Percentiles rank a stretch among this genome's conserved stretches.
phyloP scores from a whole-genome alignment of 1,139 yeast species.

The Debaryomyces robertsiae region DNA sequence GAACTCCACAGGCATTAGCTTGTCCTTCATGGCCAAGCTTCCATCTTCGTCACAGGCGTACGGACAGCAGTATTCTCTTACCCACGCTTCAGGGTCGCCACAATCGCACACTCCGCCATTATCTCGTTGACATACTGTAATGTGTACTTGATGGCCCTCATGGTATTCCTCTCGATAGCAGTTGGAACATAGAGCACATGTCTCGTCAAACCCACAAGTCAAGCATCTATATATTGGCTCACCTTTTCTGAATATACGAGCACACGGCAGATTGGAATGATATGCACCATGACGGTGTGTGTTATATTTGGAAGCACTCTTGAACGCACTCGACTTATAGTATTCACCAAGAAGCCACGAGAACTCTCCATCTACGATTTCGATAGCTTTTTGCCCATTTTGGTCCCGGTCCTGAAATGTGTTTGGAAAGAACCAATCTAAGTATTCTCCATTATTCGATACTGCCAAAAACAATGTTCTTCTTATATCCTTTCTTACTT shows the following conservation, averaged over 20 bases:
- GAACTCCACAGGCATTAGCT: constrained; percentile 38
- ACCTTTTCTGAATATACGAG: constrained; percentile 74
- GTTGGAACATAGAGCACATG: constrained; percentile 80
- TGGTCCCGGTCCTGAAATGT: constrained; percentile 21
- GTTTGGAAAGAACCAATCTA: constrained; percentile 53
- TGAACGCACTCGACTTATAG: constrained; percentile 26
- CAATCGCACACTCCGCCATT: constrained; percentile 85
- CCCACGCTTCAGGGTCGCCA: constrained; percentile 67
- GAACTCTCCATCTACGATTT: constrained; percentile 35
- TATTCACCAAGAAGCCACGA: constrained; percentile 39
- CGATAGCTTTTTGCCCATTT: constrained; percentile 15
- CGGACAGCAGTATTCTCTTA: constrained; percentile 40
- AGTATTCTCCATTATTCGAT: constrained; percentile 51
- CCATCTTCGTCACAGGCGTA: constrained; percentile 23
- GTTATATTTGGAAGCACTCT: constrained; percentile 24
- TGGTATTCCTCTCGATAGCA: constrained; percentile 78
- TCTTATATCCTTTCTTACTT: constrained; percentile 45
- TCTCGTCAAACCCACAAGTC: constrained; percentile 83
- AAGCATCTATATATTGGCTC: constrained; percentile 84
- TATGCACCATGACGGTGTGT: constrained; percentile 43
- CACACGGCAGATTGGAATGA: constrained; percentile 77
- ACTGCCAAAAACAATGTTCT: constrained; percentile 54
- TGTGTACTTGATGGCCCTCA: constrained; percentile 72
- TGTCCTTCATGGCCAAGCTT: constrained; percentile 11
- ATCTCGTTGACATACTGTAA: constrained; percentile 73